Percentiles rank a stretch among this genome's conserved stretches.
Evolutionary conservation across 495 filamentous ascomycete genomes (phyloP).

Genomic region (Symbiotaphrina buchneri): DNA sequence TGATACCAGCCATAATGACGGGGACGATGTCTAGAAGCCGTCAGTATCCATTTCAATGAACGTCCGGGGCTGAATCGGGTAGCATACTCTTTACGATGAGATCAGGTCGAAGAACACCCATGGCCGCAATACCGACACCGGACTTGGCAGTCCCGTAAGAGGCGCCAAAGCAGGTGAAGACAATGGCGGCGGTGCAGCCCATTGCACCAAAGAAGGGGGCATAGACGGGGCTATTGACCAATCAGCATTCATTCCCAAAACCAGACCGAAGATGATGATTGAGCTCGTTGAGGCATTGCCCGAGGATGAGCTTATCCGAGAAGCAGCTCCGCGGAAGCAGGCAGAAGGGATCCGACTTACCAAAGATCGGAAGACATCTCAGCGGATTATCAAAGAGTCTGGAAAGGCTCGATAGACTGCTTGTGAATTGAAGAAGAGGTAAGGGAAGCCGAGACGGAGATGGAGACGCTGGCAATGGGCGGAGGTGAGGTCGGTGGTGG

Average conservation of each 20-base stretch:
- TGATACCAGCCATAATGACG: slow-evolving; percentile 99
- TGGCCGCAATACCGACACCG: slow-evolving; percentile 92
- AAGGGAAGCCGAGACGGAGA: no score
- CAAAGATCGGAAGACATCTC: slow-evolving; percentile 13
- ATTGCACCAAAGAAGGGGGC: slow-evolving; percentile 99
- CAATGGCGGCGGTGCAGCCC: slow-evolving; percentile 74
- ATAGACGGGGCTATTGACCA: slow-evolving; percentile 64
- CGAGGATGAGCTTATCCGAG: slow-evolving; percentile 15
- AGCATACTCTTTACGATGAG: slow-evolving; percentile 98
- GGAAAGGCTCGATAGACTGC: no score
- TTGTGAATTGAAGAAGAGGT: no score
- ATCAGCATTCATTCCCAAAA: no score
- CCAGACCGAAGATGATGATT: no score
- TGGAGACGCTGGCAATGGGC: no score
- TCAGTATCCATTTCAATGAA: background rate
- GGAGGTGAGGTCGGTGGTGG: no score
- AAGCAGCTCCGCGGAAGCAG: no score
- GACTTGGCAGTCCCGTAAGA: slow-evolving; percentile 72
- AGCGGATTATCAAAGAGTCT: no score
- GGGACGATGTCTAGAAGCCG: slow-evolving; percentile 68
- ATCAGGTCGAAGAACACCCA: slow-evolving; percentile 94
- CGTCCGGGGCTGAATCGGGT: background rate
- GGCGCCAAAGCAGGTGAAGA: slow-evolving; percentile 12
- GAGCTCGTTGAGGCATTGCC: no score
- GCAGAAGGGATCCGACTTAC: slow-evolving; percentile 23